Percentiles rank a stretch among this genome's conserved stretches.
These are phyloP conservation scores for Anisodus acutangulus DNA, from an alignment of 257 asterid genomes.

Conservation along the genomic window DNA sequence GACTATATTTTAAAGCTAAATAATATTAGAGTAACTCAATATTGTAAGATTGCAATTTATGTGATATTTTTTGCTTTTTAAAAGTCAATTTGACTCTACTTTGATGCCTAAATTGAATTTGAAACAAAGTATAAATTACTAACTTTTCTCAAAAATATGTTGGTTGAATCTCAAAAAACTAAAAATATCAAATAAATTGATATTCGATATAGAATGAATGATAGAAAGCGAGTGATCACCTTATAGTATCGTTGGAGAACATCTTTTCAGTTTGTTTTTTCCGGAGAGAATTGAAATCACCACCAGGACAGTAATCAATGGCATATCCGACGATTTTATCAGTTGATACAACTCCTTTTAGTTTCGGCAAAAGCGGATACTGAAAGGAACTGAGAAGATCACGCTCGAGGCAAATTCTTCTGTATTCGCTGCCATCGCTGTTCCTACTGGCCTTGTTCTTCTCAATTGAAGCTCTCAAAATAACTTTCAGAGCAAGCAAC, in stretches of 20 bases:
- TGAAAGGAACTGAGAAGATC: slow-evolving; percentile 59
- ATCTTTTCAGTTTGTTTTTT: slow-evolving; percentile 78
- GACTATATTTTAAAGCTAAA: no score
- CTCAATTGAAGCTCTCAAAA: slow-evolving; percentile 65
- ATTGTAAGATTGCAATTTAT: no score
- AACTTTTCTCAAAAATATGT: no score
- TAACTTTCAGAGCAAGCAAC: slow-evolving; percentile 73
- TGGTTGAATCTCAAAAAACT: no score
- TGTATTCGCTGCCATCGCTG: slow-evolving; percentile 45
- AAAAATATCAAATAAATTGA: no score
- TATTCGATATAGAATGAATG: background rate
- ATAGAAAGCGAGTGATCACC: slow-evolving; percentile 47
- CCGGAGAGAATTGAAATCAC: slow-evolving; percentile 73
- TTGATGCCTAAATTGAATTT: no score
- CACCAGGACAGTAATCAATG: slow-evolving; percentile 93
- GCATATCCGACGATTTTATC: slow-evolving; percentile 83
- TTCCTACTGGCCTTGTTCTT: slow-evolving; percentile 39
- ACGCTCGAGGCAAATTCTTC: slow-evolving; percentile 63
- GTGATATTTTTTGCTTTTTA: no score
- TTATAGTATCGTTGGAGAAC: slow-evolving; percentile 93
- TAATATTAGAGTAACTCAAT: no score
- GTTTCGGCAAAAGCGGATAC: slow-evolving; percentile 86
- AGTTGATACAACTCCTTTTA: slow-evolving; percentile 70
- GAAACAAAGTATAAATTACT: no score
- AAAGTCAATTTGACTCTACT: no score